Evolutionary conservation across 2,329 filamentous ascomycete species (phyloP), one percentile per base, ranked within the genome.

Genomic region (Monosporascus sp.): DNA sequence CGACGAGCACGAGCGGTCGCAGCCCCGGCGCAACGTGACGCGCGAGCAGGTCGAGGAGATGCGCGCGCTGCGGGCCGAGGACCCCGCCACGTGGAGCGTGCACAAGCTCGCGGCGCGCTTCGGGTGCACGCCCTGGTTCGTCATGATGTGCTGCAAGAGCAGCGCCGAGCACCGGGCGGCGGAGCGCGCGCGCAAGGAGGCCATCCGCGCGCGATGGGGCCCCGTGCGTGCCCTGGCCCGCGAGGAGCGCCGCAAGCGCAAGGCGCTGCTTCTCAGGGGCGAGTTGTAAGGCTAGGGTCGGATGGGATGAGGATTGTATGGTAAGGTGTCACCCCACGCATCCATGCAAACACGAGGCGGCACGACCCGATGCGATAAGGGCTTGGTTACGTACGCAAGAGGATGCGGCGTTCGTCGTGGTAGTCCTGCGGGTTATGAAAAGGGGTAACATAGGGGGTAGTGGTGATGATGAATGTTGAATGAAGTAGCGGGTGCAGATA

Each of bases 21-120:
- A 50, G 36, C 37, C 31, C 54, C 48, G 17, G 41, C 51, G 49
- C 50, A 77, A 84, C 69, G 72, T 87, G 39, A 77, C 73, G 50
- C 68, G 72, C 47, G 73, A 74, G 55, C 76, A 86, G 56, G 79
- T 87, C 48, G 74, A 74, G 48, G 82, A 85, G 74, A 86, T 86
- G 65, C 79, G 80, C 53, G 68, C 70, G 49, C 72, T 86, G 65
- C 75, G 82, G 49, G 65, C 63, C 24, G 66, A 72, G 44, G 79
- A 86, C 62, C 82, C 83, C 1, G 65, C 74, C 25, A 70, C 65
- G 50, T 85, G 83, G 82, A 81, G 73, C 56, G 78, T 83, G 45
- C 64, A 65, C 38, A 71, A 69, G 48, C 75, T 87, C 35, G 79
- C 82, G 5, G 66, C 68, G 51, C 78, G 78, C 65, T 86, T 78